Evolutionary conservation across 768 basidiomycete species (phyloP).

Genomic region (Sistotremastrum niveocremeum): DNA sequence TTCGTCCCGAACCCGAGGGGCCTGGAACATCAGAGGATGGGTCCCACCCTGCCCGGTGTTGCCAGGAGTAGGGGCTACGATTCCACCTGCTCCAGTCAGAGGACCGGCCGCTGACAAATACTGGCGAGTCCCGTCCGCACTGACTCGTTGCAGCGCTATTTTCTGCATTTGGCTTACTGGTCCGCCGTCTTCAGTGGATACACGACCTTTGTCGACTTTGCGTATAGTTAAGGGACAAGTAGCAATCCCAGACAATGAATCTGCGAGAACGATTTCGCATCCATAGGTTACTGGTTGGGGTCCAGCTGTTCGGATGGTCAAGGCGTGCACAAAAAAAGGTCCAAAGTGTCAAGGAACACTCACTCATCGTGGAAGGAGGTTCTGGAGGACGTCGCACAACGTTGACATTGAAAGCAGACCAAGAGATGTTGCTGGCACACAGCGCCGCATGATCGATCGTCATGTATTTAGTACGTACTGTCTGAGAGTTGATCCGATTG

Average conservation of each 20-base stretch:
- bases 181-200: slow-evolving; percentile 78
- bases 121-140: slow-evolving; percentile 69
- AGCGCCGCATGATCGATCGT: slow-evolving; percentile 74
- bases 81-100: slow-evolving; percentile 60
- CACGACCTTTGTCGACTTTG: slow-evolving; percentile 83
- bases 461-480: slow-evolving; percentile 96
- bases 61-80: slow-evolving; percentile 57
- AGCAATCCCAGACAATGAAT: slow-evolving; percentile 72
- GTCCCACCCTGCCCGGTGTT: slow-evolving; percentile 66
- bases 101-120: slow-evolving; percentile 86
- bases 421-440: slow-evolving; percentile 80
- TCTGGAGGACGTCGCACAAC: slow-evolving; percentile 68
- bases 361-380: slow-evolving; percentile 46
- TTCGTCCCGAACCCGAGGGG: slow-evolving; percentile 72
- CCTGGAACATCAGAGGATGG: slow-evolving; percentile 67
- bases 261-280: slow-evolving; percentile 74
- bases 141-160: slow-evolving; percentile 78
- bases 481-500: slow-evolving; percentile 94
- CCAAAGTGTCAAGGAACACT: slow-evolving; percentile 32
- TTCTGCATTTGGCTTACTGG: slow-evolving; percentile 97
- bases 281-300: slow-evolving; percentile 87
- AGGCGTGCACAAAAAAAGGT: slow-evolving; percentile 9
- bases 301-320: slow-evolving; percentile 18
- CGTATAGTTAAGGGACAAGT: slow-evolving; percentile 80
- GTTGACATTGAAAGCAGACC: slow-evolving; percentile 92